Evolutionary conservation across 768 basidiomycete genomes (phyloP), one percentile per base, ranked within the genome.

Genomic region (Daedaleopsis sinensis): DNA sequence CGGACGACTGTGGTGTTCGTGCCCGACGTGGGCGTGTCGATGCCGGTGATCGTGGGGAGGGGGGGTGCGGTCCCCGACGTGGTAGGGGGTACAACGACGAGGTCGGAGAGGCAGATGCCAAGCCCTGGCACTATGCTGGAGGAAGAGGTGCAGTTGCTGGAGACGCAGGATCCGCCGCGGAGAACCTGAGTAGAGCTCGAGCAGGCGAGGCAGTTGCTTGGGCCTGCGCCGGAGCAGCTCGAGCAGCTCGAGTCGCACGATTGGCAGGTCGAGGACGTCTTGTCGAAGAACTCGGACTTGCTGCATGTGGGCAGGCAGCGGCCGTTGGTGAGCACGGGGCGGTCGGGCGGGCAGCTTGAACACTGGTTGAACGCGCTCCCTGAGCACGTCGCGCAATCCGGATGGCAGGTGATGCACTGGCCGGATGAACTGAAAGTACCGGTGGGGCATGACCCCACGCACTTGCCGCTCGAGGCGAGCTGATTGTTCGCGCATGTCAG

Each of bases 381-480:
- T 23, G 86, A 85, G 74, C 94, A 96, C 1, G 89, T 86, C 16
- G 84, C 85, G 68, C 94, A 96, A 70, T 96, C 94, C 0, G 92
- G 86, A 61, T 96, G 93, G 72, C 94, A 96, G 6, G 86, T 67
- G 57, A 85, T 69, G 76, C 94, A 96, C 27, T 83, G 74, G 23
- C 86, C 84, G 35, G 84, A 80, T 12, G 89, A 82, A 55, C 79
- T 75, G 75, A 94, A 89, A 1, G 87, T 84, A 61, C 84, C 85
- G 42, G 86, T 80, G 0, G 94, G 91, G 69, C 93, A 96, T 6
- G 84, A 81, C 18, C 83, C 76, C 49, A 91, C 84, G 69, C 94
- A 96, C n/a, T n/a, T n/a, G n/a, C n/a, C n/a, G n/a, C n/a, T n/a
- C n/a, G n/a, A n/a, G n/a, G n/a, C 91, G 19, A 93, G 78, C 66